phyloP scores from a whole-genome alignment of 2,329 filamentous ascomycete species.

The Claviceps africana region DNA sequence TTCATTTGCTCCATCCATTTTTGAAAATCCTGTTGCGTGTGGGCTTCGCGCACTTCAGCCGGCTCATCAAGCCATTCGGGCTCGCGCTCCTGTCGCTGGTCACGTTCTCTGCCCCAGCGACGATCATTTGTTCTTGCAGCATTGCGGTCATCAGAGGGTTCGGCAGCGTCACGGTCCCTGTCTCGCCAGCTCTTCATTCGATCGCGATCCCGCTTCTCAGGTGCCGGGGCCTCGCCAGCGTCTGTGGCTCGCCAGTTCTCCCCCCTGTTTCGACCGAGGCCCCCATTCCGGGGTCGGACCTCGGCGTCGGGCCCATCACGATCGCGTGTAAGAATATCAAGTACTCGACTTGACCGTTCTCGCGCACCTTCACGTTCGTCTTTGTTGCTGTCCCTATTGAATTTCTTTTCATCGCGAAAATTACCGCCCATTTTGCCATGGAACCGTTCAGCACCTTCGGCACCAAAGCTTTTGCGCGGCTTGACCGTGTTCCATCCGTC shows the following conservation, averaged over 20 bases:
- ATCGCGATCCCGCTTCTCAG: constrained; percentile 38
- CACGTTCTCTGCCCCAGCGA: constrained; percentile 43
- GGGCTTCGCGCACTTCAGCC: constrained; percentile 54
- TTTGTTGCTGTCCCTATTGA: constrained; percentile 30
- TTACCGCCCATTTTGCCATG: constrained; percentile 48
- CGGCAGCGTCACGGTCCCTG: constrained; percentile 27
- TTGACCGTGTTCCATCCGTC: constrained; percentile 66
- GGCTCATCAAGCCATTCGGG: constrained; percentile 81
- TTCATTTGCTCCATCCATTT: constrained; percentile 92
- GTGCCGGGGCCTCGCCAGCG: constrained; percentile 15
- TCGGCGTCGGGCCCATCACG: constrained; percentile 40
- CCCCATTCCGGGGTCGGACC: constrained; percentile 42
- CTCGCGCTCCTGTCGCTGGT: constrained; percentile 57
- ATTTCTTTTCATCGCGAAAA: constrained; percentile 28
- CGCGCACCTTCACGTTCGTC: constrained; percentile 41
- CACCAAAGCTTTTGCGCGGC: constrained; percentile 58
- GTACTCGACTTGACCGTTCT: constrained; percentile 31
- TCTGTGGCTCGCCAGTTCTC: constrained; percentile 64
- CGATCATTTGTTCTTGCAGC: constrained; percentile 31
- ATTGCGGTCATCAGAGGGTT: constrained; percentile 42
- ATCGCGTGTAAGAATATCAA: constrained; percentile 37
- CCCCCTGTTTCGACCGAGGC: constrained; percentile 47
- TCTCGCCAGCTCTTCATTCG: constrained; percentile 49
- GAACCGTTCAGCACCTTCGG: constrained; percentile 58
- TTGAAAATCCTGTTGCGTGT: constrained; percentile 84